phyloP scores from a whole-genome alignment of 148 eudicot genomes.

The Drosera capensis region DNA sequence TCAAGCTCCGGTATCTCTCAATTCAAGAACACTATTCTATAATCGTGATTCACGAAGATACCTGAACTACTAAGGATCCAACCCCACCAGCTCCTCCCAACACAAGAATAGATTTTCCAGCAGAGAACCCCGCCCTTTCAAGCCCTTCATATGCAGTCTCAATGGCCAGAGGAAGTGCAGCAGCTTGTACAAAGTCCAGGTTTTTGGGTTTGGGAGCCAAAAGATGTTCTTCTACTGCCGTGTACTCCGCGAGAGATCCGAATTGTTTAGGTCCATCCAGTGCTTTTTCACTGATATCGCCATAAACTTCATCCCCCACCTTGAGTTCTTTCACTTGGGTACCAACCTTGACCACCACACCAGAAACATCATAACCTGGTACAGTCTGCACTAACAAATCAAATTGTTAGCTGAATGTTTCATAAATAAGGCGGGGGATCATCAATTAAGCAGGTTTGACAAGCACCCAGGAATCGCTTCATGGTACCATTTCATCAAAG shows the following conservation, averaged over 20 bases:
- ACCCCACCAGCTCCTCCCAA: conserved; percentile 95
- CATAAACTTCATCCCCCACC: no score
- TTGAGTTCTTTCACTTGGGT: conserved; percentile 54
- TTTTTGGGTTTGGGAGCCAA: conserved; percentile 72
- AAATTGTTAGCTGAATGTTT: no score
- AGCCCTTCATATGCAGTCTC: no score
- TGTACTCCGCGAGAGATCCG: conserved; percentile 83
- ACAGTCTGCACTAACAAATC: conserved; percentile 62
- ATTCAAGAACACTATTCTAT: no score
- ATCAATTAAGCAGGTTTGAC: no score
- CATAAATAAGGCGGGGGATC: no score
- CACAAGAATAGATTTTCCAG: conserved; percentile 74
- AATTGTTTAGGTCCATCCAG: conserved; percentile 58
- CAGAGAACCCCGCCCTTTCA: conserved; percentile 59
- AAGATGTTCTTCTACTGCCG: conserved; percentile 78
- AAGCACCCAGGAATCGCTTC: no score
- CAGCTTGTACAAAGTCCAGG: conserved; percentile 68
- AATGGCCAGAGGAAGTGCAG: conserved; percentile 72
- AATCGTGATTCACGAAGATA: conserved; percentile 11
- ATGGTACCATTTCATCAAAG: no score
- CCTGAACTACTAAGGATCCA: conserved; percentile 87
- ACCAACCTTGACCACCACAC: conserved; percentile 79
- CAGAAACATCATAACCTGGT: conserved; percentile 88
- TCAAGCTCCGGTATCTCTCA: no score
- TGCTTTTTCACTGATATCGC: conserved; percentile 61